Conservation (phyloP, 495 filamentous ascomycete species). For the Sporormia fimetaria region DNA sequence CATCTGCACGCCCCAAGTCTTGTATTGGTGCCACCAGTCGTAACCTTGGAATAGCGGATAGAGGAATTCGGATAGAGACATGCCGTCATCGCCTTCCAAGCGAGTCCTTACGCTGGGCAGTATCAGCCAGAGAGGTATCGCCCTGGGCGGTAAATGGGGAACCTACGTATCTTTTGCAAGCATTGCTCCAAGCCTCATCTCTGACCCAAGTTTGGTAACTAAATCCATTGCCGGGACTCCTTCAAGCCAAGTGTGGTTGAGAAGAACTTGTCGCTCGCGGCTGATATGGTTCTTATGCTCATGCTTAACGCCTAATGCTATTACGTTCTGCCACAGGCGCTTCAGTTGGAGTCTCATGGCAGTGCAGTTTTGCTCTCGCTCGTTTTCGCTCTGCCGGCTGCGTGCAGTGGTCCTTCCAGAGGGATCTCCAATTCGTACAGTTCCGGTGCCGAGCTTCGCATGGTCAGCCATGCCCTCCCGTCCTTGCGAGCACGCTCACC, state of each 20-base stretch:
- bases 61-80: slow-evolving; percentile 86
- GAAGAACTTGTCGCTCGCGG: slow-evolving; percentile 48
- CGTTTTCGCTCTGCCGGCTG: slow-evolving; percentile 41
- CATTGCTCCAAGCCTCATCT: slow-evolving; percentile 72
- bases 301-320: slow-evolving; percentile 45
- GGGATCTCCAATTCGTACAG: slow-evolving; percentile 79
- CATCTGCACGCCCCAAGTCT: slow-evolving; percentile 50
- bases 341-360: slow-evolving; percentile 74
- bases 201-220: slow-evolving; percentile 54
- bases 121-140: neutral
- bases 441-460: slow-evolving; percentile 65
- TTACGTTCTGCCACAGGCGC: slow-evolving; percentile 61
- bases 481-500: slow-evolving; percentile 36
- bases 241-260: slow-evolving; percentile 77
- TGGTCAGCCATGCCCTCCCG: neutral
- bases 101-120: slow-evolving; percentile 61
- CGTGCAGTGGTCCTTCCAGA: slow-evolving; percentile 61
- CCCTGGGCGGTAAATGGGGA: neutral
- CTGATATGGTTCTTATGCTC: slow-evolving; percentile 38
- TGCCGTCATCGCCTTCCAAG: slow-evolving; percentile 68
- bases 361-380: slow-evolving; percentile 56
- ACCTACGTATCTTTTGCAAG: slow-evolving; percentile 80
- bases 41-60: slow-evolving; percentile 94
- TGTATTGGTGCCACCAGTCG: slow-evolving; percentile 85
- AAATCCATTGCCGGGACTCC: slow-evolving; percentile 57